These are phyloP conservation scores for Solanum medicagineum DNA, from an alignment of 257 asterid species.

Conservation along the genomic window DNA sequence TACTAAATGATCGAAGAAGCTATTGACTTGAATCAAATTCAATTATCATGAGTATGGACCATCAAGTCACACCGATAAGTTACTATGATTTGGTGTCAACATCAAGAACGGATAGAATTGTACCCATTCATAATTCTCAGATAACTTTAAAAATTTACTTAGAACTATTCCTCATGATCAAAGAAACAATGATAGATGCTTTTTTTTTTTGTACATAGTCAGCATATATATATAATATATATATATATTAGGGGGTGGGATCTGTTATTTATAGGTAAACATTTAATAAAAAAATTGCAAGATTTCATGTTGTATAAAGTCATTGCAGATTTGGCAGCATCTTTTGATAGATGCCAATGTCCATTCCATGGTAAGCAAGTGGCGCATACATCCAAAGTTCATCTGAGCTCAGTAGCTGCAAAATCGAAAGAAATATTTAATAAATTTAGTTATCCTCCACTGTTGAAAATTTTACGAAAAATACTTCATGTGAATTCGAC, in stretches of 20 bases:
- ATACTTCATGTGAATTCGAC: too few species aligned
- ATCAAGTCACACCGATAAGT: neutral
- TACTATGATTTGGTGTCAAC: neutral
- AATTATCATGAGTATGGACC: neutral
- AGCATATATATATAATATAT: neutral
- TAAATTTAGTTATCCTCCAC: neutral
- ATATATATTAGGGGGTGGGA: neutral
- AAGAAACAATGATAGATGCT: neutral
- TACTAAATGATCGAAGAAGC: neutral
- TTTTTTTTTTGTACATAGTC: conserved; percentile 11
- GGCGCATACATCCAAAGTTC: conserved; percentile 97
- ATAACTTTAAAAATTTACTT: neutral
- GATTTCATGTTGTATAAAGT: neutral
- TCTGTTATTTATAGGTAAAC: neutral
- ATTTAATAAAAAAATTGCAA: conserved; percentile 1
- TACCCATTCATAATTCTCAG: neutral
- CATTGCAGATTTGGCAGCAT: conserved; percentile 27
- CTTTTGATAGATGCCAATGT: conserved; percentile 44
- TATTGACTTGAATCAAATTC: neutral
- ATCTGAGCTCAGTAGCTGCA: conserved; percentile 81
- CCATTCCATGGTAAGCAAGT: conserved; percentile 78
- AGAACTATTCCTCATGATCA: conserved; percentile 12
- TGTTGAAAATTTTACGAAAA: too few species aligned
- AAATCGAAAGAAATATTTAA: neutral
- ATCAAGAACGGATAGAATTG: neutral